Evolutionary conservation across 2,329 filamentous ascomycete species (phyloP).

Genomic region (Talaromyces marneffei): DNA sequence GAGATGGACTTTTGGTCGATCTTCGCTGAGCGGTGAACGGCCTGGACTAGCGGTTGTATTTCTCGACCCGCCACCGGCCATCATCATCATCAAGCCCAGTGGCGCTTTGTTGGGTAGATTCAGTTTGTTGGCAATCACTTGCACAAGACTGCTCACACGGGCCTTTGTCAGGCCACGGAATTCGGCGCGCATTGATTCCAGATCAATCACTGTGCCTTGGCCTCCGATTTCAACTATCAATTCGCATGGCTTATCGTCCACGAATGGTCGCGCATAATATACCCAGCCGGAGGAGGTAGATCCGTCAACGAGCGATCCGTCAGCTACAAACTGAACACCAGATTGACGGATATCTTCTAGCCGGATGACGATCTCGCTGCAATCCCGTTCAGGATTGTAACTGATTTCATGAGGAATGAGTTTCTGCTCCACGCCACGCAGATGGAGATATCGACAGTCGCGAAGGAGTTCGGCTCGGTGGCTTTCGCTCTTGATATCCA

Average conservation of each 20-base stretch:
- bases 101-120: slow-evolving; percentile 57
- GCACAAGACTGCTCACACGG: slow-evolving; percentile 66
- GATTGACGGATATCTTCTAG: slow-evolving; percentile 86
- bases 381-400: slow-evolving; percentile 64
- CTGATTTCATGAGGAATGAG: slow-evolving; percentile 71
- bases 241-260: slow-evolving; percentile 68
- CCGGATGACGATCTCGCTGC: slow-evolving; percentile 70
- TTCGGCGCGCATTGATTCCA: slow-evolving; percentile 54
- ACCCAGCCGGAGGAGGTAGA: slow-evolving; percentile 50
- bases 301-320: slow-evolving; percentile 30
- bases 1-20: slow-evolving; percentile 60
- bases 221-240: slow-evolving; percentile 74
- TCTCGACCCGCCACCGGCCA: slow-evolving; percentile 52
- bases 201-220: slow-evolving; percentile 57
- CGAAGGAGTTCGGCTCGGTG: slow-evolving; percentile 73
- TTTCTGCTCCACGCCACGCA: slow-evolving; percentile 84
- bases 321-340: slow-evolving; percentile 62
- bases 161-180: slow-evolving; percentile 68
- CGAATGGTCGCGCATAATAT: slow-evolving; percentile 75
- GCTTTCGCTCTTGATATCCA: slow-evolving; percentile 67
- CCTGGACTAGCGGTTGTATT: slow-evolving; percentile 61
- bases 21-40: slow-evolving; percentile 63
- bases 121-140: slow-evolving; percentile 75
- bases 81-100: slow-evolving; percentile 62
- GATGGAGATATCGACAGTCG: slow-evolving; percentile 88